Evolutionary conservation across 345 rosid genomes (phyloP).

Genomic region (Clausena lansium): DNA sequence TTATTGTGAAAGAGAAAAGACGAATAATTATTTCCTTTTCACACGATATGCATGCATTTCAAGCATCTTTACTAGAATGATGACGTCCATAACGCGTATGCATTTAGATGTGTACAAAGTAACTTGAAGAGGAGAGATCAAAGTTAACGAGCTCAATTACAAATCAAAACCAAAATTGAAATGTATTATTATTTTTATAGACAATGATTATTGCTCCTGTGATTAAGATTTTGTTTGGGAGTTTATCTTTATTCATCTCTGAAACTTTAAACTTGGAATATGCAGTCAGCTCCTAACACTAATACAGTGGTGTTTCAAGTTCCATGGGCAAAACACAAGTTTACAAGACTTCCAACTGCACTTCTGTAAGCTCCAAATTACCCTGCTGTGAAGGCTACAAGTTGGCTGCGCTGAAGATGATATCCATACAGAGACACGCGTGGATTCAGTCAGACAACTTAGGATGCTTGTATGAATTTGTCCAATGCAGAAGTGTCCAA

Average conservation of each 20-base stretch:
- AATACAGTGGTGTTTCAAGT: background rate
- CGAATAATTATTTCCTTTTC: too few species aligned
- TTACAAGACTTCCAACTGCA: background rate
- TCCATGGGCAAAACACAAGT: background rate
- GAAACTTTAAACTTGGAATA: background rate
- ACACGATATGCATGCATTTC: too few species aligned
- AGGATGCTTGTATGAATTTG: constrained; percentile 45
- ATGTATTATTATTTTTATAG: background rate
- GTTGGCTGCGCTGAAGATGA: background rate
- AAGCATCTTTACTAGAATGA: too few species aligned
- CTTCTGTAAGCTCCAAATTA: background rate
- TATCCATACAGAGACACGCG: background rate
- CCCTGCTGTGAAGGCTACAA: background rate
- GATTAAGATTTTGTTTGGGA: background rate
- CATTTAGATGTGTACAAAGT: background rate
- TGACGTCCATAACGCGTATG: background rate
- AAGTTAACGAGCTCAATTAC: background rate
- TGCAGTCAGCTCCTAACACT: background rate
- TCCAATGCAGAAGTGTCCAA: constrained; percentile 79
- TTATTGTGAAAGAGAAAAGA: too few species aligned
- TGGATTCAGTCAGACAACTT: background rate
- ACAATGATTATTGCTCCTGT: background rate
- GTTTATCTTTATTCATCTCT: background rate
- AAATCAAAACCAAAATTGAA: background rate
- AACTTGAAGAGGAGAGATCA: background rate